Percentiles rank a stretch among this genome's conserved stretches.
Conservation (phyloP, 2,329 filamentous ascomycete species). For the Coniosporium tulheliwenetii region DNA sequence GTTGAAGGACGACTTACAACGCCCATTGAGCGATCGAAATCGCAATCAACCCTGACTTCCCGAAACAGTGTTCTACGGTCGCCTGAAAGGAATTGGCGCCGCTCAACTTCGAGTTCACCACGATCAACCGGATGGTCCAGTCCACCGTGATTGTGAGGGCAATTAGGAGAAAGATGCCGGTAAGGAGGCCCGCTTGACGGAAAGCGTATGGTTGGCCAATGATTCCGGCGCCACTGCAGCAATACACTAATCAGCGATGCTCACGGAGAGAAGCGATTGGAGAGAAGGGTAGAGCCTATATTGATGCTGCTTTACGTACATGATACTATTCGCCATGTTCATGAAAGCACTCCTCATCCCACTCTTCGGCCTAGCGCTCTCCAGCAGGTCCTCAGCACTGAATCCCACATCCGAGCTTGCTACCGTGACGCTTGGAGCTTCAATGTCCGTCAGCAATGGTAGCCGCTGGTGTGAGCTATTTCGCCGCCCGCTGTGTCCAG, state of each 20-base stretch:
- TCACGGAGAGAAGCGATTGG: too few species aligned
- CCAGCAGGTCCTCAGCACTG: constrained; percentile 41
- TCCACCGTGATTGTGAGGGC: constrained; percentile 72
- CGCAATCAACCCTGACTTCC: constrained; percentile 70
- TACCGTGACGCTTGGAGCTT: constrained; percentile 64
- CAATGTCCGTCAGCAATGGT: constrained; percentile 67
- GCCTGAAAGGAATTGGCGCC: constrained; percentile 89
- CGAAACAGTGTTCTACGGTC: constrained; percentile 92
- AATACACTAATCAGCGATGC: not conserved
- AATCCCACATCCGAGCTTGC: constrained; percentile 39
- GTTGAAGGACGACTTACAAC: constrained; percentile 36
- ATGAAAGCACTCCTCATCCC: constrained; percentile 82
- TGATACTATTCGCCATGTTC: constrained; percentile 99
- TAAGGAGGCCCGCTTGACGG: constrained; percentile 71
- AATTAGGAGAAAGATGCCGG: constrained; percentile 64
- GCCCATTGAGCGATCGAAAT: constrained; percentile 91
- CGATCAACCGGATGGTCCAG: constrained; percentile 95
- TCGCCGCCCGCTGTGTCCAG: constrained; percentile 15
- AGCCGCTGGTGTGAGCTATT: constrained; percentile 34
- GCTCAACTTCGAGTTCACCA: constrained; percentile 93
- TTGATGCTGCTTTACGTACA: constrained; percentile 26
- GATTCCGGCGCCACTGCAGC: constrained; percentile 42
- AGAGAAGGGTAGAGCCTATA: too few species aligned
- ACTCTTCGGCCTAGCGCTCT: constrained; percentile 61
- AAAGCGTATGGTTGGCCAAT: constrained; percentile 90